Evolutionary conservation across 331 rosid species (phyloP).

Genomic region (Cydonia oblonga): DNA sequence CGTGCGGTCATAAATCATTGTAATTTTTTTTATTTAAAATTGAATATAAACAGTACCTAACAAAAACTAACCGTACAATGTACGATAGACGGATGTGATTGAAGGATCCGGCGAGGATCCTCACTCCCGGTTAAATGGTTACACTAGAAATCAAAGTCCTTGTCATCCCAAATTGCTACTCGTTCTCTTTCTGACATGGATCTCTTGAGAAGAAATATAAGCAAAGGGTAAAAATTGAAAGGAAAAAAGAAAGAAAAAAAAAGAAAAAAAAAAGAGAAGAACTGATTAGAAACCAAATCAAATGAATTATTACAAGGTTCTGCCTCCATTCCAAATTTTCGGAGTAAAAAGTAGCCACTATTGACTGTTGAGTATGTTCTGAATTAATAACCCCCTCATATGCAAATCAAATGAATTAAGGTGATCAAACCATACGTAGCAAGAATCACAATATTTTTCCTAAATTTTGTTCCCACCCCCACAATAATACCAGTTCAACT

Average conservation of each 20-base stretch:
- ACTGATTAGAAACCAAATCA: neutral
- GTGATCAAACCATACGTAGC: constrained; percentile 18
- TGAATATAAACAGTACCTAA: no score
- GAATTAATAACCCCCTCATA: neutral
- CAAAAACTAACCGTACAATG: no score
- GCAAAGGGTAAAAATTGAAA: neutral
- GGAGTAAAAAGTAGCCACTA: neutral
- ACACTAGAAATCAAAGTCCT: no score
- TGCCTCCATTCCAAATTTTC: neutral
- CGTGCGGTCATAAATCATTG: no score
- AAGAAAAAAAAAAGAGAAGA: neutral
- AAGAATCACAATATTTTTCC: constrained; percentile 33
- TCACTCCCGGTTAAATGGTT: no score
- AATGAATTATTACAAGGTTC: neutral
- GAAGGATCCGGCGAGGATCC: no score
- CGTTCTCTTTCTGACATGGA: neutral
- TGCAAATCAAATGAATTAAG: constrained; percentile 21
- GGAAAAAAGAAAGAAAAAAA: neutral
- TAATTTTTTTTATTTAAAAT: no score
- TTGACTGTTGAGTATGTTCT: neutral
- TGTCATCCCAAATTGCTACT: neutral
- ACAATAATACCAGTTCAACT: constrained; percentile 12
- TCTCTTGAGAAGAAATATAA: neutral
- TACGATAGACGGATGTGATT: no score
- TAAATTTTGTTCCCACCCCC: constrained; percentile 14